phyloP scores from a whole-genome alignment of 148 eudicot genomes.

The Camellia sinensis region DNA sequence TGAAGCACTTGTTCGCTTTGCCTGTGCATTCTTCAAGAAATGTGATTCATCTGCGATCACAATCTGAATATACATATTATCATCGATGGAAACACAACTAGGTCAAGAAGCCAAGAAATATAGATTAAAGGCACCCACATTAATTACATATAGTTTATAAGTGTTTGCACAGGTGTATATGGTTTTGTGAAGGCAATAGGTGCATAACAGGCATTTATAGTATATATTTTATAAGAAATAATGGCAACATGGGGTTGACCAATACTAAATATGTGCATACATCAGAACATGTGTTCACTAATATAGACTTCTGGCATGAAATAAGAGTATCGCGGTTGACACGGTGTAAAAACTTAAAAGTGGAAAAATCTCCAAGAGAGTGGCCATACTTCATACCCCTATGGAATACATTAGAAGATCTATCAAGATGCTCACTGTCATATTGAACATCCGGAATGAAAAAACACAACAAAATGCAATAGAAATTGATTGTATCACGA shows the following conservation, averaged over 20 bases:
- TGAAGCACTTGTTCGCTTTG: constrained; percentile 80
- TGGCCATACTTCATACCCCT: neutral
- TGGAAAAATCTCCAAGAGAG: neutral
- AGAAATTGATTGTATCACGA: neutral
- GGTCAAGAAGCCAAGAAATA: neutral
- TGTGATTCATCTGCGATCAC: constrained; percentile 99
- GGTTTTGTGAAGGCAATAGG: neutral
- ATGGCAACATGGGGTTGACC: neutral
- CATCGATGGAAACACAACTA: constrained; percentile 17
- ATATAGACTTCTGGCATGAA: neutral
- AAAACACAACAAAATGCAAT: neutral
- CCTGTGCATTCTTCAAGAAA: constrained; percentile 90
- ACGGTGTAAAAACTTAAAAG: neutral
- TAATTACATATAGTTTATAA: neutral
- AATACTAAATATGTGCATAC: neutral
- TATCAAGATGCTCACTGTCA: neutral
- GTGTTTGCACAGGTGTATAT: neutral
- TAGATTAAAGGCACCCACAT: neutral
- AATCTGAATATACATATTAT: constrained; percentile 55
- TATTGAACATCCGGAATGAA: neutral
- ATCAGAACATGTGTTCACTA: neutral
- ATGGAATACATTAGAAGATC: neutral
- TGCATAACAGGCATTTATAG: neutral
- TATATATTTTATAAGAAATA: neutral
- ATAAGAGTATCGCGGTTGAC: neutral